Percentiles rank a stretch among this genome's conserved stretches.
Evolutionary conservation across 176 grass and related monocot genomes (phyloP).

Genomic region (Zizania latifolia): DNA sequence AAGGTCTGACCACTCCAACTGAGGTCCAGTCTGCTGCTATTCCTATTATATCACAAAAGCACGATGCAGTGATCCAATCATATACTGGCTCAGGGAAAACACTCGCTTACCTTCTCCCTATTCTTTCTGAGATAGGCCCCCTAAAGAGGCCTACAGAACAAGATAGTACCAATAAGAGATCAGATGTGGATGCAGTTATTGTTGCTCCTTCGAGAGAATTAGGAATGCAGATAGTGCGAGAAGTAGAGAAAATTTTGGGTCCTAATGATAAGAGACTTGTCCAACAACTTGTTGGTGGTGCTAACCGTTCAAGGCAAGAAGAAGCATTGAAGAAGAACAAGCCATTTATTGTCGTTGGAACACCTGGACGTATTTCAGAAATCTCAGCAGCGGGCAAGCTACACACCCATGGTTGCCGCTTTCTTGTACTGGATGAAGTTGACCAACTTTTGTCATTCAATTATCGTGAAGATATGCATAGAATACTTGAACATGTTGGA

Average conservation of each 20-base stretch:
- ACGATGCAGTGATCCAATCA: conserved; percentile 81
- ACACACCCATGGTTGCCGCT: conserved; percentile 71
- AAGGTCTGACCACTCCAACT: conserved; percentile 64
- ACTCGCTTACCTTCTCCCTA: conserved; percentile 75
- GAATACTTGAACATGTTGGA: conserved; percentile 92
- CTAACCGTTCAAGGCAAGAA: conserved; percentile 85
- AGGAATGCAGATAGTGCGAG: conserved; percentile 92
- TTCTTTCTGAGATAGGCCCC: conserved; percentile 78
- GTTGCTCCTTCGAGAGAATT: conserved; percentile 95
- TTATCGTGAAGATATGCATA: conserved; percentile 94
- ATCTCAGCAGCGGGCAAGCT: conserved; percentile 87
- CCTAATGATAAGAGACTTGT: conserved; percentile 73
- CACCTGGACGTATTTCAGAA: conserved; percentile 86
- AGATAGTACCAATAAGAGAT: conserved; percentile 45
- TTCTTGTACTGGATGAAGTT: conserved; percentile 92
- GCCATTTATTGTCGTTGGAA: conserved; percentile 75
- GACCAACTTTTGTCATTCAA: conserved; percentile 91
- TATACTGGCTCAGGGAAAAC: conserved; percentile 91
- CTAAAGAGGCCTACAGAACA: conserved; percentile 45
- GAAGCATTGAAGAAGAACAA: conserved; percentile 94
- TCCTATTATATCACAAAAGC: conserved; percentile 67
- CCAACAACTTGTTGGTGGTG: conserved; percentile 87
- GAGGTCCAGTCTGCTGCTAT: conserved; percentile 84
- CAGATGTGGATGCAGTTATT: conserved; percentile 75
- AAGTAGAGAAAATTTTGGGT: conserved; percentile 72